A percentile compares a stretch with the other conserved stretches of the same genome.
phyloP scores from a whole-genome alignment of 352 stramenopile species.

The Pythium brachiatum region DNA sequence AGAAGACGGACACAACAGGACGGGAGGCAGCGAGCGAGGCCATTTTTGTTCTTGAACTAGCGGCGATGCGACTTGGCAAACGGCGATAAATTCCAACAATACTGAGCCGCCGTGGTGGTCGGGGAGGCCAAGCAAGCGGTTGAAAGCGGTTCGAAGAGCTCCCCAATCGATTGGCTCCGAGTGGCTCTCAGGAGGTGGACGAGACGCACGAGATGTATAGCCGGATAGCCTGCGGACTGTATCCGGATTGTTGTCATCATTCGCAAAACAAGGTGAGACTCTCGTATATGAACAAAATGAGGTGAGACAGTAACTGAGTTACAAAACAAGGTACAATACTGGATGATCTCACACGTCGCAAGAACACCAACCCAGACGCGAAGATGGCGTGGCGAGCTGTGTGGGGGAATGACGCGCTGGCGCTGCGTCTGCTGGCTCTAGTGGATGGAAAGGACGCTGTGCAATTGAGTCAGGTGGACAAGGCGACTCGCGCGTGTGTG shows the following conservation, averaged over 20 bases:
- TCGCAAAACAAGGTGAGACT: conserved; percentile 11
- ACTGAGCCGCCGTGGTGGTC: too few relatives aligned
- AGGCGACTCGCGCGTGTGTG: conserved; percentile 21
- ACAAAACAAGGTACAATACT: conserved; percentile 20
- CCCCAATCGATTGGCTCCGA: conserved; percentile 25
- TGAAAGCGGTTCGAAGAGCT: neutral
- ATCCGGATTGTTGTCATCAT: conserved; percentile 3
- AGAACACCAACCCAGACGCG: neutral
- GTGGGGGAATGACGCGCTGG: conserved; percentile 17
- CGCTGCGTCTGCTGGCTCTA: conserved; percentile 31
- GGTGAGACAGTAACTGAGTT: neutral
- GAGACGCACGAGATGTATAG: conserved; percentile 14
- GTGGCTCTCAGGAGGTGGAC: conserved; percentile 5
- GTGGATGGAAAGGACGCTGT: conserved; percentile 27
- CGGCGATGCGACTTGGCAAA: conserved; percentile 50
- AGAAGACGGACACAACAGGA: conserved; percentile 95
- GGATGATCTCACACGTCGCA: conserved; percentile 5
- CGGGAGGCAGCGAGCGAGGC: conserved; percentile 89
- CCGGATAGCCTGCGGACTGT: conserved; percentile 22
- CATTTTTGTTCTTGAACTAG: conserved; percentile 46
- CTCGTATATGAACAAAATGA: too few relatives aligned
- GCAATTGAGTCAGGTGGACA: conserved; percentile 26
- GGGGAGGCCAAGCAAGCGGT: neutral
- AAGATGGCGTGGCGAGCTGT: conserved; percentile 1
- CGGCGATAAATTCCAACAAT: conserved; percentile 64